A percentile compares a stretch with the other conserved stretches of the same genome.
phyloP scores from a whole-genome alignment of 2,329 filamentous ascomycete species.

The Aspergillus terreus region DNA sequence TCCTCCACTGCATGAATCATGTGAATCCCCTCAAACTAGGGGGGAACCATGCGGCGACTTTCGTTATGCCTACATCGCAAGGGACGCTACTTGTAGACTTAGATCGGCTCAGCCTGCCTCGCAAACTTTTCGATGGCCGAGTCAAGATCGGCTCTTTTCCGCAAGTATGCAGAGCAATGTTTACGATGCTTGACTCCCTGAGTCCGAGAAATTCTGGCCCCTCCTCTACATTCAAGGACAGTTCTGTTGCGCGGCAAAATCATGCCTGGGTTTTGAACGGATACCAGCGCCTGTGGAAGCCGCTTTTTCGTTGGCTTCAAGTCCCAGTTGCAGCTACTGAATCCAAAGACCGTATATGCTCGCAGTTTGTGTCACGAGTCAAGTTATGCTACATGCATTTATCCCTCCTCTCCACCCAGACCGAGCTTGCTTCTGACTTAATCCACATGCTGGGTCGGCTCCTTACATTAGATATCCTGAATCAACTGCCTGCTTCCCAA shows the following conservation, averaged over 20 bases:
- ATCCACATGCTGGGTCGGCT: conserved; percentile 30
- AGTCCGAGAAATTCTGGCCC: conserved; percentile 12
- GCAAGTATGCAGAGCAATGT: conserved; percentile 21
- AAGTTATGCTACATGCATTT: conserved; percentile 20
- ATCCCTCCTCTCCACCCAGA: conserved; percentile 20
- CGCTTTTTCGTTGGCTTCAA: conserved; percentile 26
- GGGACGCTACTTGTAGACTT: conserved; percentile 27
- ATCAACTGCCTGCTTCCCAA: conserved; percentile 26
- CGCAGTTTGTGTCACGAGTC: conserved; percentile 25
- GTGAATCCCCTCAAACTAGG: conserved; percentile 13
- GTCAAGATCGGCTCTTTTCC: conserved; percentile 25
- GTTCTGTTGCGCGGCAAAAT: conserved; percentile 27
- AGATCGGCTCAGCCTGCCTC: conserved; percentile 29
- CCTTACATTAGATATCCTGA: conserved; percentile 21
- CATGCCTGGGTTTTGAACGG: conserved; percentile 32
- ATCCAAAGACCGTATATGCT: conserved; percentile 18
- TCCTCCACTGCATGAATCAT: conserved; percentile 41
- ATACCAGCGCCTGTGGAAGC: conserved; percentile 31
- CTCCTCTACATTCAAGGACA: conserved; percentile 13
- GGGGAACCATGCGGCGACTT: conserved; percentile 5
- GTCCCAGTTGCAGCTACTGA: conserved; percentile 10
- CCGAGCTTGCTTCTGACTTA: conserved; percentile 25
- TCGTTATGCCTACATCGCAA: conserved; percentile 24
- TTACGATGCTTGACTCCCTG: conserved; percentile 30
- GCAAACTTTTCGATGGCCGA: conserved; percentile 22